Base-by-base conservation (phyloP, 345 rosid species). In the Populus nigra region DNA sequence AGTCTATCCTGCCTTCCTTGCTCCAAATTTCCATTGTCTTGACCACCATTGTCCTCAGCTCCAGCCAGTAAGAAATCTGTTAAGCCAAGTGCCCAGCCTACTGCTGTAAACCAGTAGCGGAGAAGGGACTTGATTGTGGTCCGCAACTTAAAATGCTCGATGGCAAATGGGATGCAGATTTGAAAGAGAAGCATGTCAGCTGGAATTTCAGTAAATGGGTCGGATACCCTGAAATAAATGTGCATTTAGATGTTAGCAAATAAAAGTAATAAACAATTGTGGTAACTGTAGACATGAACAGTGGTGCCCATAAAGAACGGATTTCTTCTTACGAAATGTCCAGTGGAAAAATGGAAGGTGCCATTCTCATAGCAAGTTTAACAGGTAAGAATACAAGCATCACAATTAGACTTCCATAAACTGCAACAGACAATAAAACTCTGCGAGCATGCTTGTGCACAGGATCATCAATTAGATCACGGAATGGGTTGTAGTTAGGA, bases 311-410 rank as follows among this genome's bases (percentile, higher is more conserved):
- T 25, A 20, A n/a, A 41, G 59, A 5, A 45, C 1, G 0, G 36
- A 68, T 35, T 8, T 79, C 36, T 65, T 83, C 97, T 87, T 88
- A 96, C 98, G 96, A 90, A 76, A 96, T 94, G 86, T 96, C 99
- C 68, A 94, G 90, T 1, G 99, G 99, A 76, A 96, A 96, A 57
- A 91, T 87, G 16, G 93, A 89, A 66, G 98, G 97, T 69, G 93
- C 91, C 90, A 91, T 85, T 83, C 89, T 86, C 88, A 92, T 91
- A 5, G 98, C 97, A 89, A 96, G 97, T 84, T 92, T 92, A 79
- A 96, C 99, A 5, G 99, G 98, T 80, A 96, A 89, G 84, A 92
- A 94, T 69, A 96, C 99, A 84, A 96, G 89, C 97, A 96, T 90
- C 81, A 96, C 97, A 84, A 96, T 96, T 84, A 96, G 86, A 83